A percentile compares a stretch with the other conserved stretches of the same genome.
Evolutionary conservation across 768 basidiomycete genomes (phyloP).

Genomic region (Boletus sp.): DNA sequence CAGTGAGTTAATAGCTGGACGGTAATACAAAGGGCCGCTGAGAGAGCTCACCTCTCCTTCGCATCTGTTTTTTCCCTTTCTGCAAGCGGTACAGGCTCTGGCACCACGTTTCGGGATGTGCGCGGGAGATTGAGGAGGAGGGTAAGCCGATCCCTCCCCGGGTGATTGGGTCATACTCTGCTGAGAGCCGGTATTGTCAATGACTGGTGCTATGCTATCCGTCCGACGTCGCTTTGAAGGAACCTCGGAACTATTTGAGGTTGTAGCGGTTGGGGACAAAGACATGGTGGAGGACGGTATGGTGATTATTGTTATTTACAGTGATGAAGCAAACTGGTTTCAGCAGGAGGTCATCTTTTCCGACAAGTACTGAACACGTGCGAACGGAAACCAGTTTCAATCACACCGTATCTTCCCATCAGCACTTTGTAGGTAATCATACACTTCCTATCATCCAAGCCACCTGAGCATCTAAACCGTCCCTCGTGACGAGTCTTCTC

Average conservation of each 20-base stretch:
- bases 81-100: constrained; percentile 83
- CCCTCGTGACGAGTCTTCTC: not conserved
- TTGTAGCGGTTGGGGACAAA: constrained; percentile 58
- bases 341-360: constrained; percentile 9
- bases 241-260: constrained; percentile 54
- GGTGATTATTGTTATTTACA: constrained; percentile 14
- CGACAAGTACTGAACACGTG: constrained; percentile 18
- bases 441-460: not conserved
- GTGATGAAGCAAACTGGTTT: constrained; percentile 15
- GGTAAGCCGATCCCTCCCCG: constrained; percentile 31
- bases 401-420: not conserved
- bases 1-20: constrained; percentile 52
- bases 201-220: constrained; percentile 24
- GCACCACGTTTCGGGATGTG: constrained; percentile 91
- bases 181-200: constrained; percentile 6
- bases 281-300: constrained; percentile 47
- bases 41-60: constrained; percentile 75
- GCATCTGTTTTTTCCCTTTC: constrained; percentile 91
- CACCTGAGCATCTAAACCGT: not conserved
- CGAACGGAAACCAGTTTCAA: not conserved
- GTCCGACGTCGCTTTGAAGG: constrained; percentile 60
- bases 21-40: constrained; percentile 35
- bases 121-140: constrained; percentile 34
- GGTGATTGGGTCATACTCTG: constrained; percentile 37
- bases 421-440: not conserved